Conservation (phyloP, 768 basidiomycete species). For the Amanita molliuscula region DNA sequence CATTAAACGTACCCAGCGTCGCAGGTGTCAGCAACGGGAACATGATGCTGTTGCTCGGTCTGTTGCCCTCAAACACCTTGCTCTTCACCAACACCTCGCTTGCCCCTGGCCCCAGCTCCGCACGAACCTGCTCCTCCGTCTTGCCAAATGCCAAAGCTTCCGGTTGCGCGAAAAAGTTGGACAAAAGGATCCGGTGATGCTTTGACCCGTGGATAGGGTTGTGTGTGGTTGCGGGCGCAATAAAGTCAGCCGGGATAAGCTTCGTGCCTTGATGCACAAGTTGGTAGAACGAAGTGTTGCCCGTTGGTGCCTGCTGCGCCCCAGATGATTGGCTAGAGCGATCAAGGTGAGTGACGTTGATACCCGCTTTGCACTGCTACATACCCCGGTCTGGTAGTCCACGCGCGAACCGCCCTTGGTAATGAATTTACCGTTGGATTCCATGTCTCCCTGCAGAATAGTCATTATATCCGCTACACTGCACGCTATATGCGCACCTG, state of each 20-base stretch:
- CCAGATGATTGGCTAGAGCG: slow-evolving; percentile 88
- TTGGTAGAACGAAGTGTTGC: slow-evolving; percentile 99
- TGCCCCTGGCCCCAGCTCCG: slow-evolving; percentile 57
- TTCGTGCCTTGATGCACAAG: slow-evolving; percentile 93
- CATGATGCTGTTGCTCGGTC: slow-evolving; percentile 92
- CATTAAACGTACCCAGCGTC: slow-evolving; percentile 53
- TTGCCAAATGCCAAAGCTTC: slow-evolving; percentile 98
- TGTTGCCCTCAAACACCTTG: slow-evolving; percentile 97
- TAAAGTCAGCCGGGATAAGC: slow-evolving; percentile 84
- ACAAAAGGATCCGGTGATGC: slow-evolving; percentile 95
- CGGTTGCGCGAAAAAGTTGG: slow-evolving; percentile 97
- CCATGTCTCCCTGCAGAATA: slow-evolving; percentile 82
- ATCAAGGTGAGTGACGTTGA: neutral
- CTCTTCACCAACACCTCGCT: slow-evolving; percentile 86
- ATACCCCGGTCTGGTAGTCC: slow-evolving; percentile 90
- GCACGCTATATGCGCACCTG: slow-evolving; percentile 35
- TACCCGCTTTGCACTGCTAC: slow-evolving; percentile 16
- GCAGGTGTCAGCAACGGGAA: slow-evolving; percentile 90
- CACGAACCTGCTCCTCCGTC: slow-evolving; percentile 76
- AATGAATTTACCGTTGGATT: slow-evolving; percentile 95
- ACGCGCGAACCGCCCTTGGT: slow-evolving; percentile 93
- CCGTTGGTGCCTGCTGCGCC: slow-evolving; percentile 97
- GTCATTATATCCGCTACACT: neutral
- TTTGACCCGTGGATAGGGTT: slow-evolving; percentile 83
- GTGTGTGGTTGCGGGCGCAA: slow-evolving; percentile 81